phyloP scores from a whole-genome alignment of 2,329 filamentous ascomycete genomes.

The Botrytis squamosa region DNA sequence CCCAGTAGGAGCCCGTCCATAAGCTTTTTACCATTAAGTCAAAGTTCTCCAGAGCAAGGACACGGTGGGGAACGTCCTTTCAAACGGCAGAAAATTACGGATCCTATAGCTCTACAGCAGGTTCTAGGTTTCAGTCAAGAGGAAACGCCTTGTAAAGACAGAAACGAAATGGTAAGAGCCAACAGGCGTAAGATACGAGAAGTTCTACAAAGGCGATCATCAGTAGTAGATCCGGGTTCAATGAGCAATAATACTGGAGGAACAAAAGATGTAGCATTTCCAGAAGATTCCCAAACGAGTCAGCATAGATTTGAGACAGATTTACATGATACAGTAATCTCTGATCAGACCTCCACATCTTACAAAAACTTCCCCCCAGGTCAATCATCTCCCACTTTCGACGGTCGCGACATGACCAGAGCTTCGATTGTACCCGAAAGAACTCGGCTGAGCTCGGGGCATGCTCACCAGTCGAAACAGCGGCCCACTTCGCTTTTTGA shows the following conservation, averaged over 20 bases:
- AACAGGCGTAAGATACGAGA: conserved; percentile 12
- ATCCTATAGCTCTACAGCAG: neutral
- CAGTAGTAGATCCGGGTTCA: neutral
- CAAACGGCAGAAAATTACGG: conserved; percentile 12
- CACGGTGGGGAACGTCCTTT: neutral
- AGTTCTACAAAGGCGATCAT: neutral
- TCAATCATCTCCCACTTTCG: neutral
- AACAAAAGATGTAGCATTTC: neutral
- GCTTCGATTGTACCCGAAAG: neutral
- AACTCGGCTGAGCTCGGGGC: neutral
- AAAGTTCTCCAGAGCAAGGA: neutral
- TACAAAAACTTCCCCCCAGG: neutral
- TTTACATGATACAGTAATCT: neutral
- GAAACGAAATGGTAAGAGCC: conserved; percentile 15
- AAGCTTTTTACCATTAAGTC: neutral
- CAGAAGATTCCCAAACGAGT: neutral
- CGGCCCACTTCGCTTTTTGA: conserved; percentile 34
- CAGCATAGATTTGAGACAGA: neutral
- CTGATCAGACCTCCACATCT: neutral
- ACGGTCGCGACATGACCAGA: neutral
- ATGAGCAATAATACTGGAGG: neutral
- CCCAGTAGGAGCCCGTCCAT: neutral
- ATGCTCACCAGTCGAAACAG: neutral
- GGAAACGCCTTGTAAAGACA: conserved; percentile 4
- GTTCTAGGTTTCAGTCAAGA: conserved; percentile 18